Conservation (phyloP, 495 filamentous ascomycete species). For the Evernia prunastri region DNA sequence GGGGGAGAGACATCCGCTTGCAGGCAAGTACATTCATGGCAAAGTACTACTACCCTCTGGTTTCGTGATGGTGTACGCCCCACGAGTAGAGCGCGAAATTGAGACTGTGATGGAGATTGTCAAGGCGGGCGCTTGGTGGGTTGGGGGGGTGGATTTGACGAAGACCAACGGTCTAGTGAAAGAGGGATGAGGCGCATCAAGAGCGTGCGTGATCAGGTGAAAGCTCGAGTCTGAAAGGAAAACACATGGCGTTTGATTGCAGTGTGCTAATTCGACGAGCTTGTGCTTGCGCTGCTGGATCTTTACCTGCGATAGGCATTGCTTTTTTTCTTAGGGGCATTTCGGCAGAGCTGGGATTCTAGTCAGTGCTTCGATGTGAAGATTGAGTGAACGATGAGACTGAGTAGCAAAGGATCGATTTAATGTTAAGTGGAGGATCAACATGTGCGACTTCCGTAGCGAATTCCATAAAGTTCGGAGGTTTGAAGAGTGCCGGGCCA, state of each 20-base stretch:
- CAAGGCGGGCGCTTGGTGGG: constrained; percentile 63
- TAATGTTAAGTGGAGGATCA: background rate
- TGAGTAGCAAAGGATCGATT: background rate
- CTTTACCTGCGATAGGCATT: no score
- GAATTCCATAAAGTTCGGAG: background rate
- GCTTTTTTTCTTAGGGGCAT: background rate
- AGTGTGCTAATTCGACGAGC: background rate
- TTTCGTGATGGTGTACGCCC: constrained; percentile 81
- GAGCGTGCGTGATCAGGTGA: background rate
- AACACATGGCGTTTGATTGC: background rate
- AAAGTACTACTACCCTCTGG: constrained; percentile 54
- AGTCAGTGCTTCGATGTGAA: background rate
- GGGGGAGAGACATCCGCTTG: constrained; percentile 84
- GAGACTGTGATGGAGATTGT: constrained; percentile 64
- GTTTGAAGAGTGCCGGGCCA: no score
- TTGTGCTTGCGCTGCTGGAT: background rate
- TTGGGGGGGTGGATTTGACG: constrained; percentile 38
- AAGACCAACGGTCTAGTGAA: constrained; percentile 17
- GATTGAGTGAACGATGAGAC: background rate
- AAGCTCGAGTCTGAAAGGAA: background rate
- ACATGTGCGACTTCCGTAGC: no score
- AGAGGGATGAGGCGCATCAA: background rate
- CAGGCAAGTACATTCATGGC: constrained; percentile 37
- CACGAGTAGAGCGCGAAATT: constrained; percentile 61
- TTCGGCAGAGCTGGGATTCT: constrained; percentile 1